Base-by-base conservation (phyloP, 768 basidiomycete species). In the Phanerochaete sordida region DNA sequence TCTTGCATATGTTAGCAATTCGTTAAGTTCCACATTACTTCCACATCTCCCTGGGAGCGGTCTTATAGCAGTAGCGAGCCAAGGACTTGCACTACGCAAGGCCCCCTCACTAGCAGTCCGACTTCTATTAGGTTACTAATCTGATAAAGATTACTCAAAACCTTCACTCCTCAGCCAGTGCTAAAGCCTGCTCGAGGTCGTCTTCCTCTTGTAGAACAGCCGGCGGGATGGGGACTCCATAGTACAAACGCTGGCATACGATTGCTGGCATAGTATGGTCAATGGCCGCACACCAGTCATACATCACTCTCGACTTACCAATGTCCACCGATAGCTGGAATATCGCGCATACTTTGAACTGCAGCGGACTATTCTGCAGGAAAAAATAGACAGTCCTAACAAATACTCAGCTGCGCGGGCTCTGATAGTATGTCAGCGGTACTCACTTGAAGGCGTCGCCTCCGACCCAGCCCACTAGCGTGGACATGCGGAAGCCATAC, bases 391-490 rank as follows among this genome's bases (percentile, higher is more conserved):
- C 79, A 12, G 87, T 85, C 70, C 91, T 94, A 66, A 4, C 28
- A 4, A 49, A 57, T 49, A 45, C 64, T 49, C 52, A 57, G 50
- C 19, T 64, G 8, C 57, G 47, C 39, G 4, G 28, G 45, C 44
- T 44, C 9, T 56, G 30, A 19, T 24, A 26, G 15, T 15, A 16
- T 43, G 43, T 31, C 56, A 23, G 3, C 37, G 26, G 31, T 35
- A 62, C 79, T 62, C 66, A 91, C 92, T 94, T 94, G 83, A 91
- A 93, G 19, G 84, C 72, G 73, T 94, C 92, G 63, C 92, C 92
- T 60, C 88, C 90, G 48, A 84, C 75, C 92, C 92, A 93, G 30
- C 92, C 92, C 35, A 92, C 68, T 51, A 94, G 72, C 2, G 92
- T 94, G 7, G 91, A 90, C 72, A 84, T 81, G 33, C 91, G 84